phyloP scores from a whole-genome alignment of 164 flowering plant genomes.

The Brasenia schreberi region DNA sequence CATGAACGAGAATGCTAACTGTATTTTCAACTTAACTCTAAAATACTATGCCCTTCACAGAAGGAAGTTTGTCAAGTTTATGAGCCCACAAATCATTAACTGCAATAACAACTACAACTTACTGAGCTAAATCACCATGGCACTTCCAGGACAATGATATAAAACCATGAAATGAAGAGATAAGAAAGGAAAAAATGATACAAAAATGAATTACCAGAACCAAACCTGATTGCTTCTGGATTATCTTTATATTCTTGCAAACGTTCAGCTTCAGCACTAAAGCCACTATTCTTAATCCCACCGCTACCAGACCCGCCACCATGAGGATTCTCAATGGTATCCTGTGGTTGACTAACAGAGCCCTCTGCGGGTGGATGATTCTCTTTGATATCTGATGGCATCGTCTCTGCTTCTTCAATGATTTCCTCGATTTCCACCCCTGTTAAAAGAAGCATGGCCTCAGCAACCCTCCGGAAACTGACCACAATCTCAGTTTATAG shows the following conservation, averaged over 20 bases:
- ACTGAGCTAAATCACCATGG: neutral
- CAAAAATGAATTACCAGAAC: neutral
- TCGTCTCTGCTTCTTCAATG: slow-evolving; percentile 28
- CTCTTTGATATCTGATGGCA: slow-evolving; percentile 15
- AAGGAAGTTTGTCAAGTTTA: too few relatives aligned
- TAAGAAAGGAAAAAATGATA: neutral
- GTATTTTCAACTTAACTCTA: too few relatives aligned
- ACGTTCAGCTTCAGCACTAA: slow-evolving; percentile 22
- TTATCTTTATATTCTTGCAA: slow-evolving; percentile 45
- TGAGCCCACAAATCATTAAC: neutral
- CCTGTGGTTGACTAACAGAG: slow-evolving; percentile 22
- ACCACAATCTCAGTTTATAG: neutral
- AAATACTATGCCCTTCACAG: too few relatives aligned
- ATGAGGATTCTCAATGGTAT: slow-evolving; percentile 12
- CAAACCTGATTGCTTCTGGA: slow-evolving; percentile 73
- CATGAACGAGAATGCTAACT: too few relatives aligned
- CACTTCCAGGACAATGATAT: neutral
- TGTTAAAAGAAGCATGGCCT: slow-evolving; percentile 12
- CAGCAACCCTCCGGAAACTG: neutral
- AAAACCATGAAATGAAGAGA: neutral
- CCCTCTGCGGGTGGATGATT: slow-evolving; percentile 15
- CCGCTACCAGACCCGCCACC: slow-evolving; percentile 3
- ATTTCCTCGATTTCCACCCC: slow-evolving; percentile 88
- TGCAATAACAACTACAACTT: neutral
- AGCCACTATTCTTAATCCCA: slow-evolving; percentile 10